phyloP scores from a whole-genome alignment of 768 basidiomycete genomes.

The Hirschioporus abietinus region DNA sequence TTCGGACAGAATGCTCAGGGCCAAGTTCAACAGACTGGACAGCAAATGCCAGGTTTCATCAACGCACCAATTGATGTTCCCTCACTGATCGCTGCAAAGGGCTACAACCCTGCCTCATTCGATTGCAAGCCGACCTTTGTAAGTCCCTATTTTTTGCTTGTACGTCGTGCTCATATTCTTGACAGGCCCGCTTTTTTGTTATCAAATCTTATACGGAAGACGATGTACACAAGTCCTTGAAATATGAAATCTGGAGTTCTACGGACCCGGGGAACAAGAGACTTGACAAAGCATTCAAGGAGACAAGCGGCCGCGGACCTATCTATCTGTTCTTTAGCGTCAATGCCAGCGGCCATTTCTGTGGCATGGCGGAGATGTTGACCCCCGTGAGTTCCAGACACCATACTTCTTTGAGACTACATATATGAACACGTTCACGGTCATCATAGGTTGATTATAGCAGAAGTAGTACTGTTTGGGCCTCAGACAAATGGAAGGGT shows the following conservation, averaged over 20 bases:
- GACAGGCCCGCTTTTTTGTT: conserved; percentile 87
- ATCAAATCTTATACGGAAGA: conserved; percentile 99
- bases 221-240: conserved; percentile 96
- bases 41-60: conserved; percentile 30
- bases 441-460: conserved; percentile 76
- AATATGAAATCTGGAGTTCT: conserved; percentile 97
- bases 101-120: conserved; percentile 85
- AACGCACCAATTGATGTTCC: conserved; percentile 80
- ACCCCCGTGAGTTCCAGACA: conserved; percentile 58
- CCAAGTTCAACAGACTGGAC: conserved; percentile 26
- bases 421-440: conserved; percentile 8
- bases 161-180: conserved; percentile 11
- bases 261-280: conserved; percentile 97
- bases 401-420: neutral
- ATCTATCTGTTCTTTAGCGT: conserved; percentile 99
- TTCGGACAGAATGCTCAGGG: conserved; percentile 31
- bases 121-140: conserved; percentile 78
- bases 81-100: conserved; percentile 78
- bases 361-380: conserved; percentile 98
- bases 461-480: conserved; percentile 95
- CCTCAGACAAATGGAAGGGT: conserved; percentile 99
- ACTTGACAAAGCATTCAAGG: conserved; percentile 95
- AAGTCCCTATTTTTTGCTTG: conserved; percentile 25
- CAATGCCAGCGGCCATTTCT: conserved; percentile 96
- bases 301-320: conserved; percentile 84